These are phyloP conservation scores for Hymenoscyphus albidus DNA, from an alignment of 2,329 filamentous ascomycete species.

Conservation along the genomic window DNA sequence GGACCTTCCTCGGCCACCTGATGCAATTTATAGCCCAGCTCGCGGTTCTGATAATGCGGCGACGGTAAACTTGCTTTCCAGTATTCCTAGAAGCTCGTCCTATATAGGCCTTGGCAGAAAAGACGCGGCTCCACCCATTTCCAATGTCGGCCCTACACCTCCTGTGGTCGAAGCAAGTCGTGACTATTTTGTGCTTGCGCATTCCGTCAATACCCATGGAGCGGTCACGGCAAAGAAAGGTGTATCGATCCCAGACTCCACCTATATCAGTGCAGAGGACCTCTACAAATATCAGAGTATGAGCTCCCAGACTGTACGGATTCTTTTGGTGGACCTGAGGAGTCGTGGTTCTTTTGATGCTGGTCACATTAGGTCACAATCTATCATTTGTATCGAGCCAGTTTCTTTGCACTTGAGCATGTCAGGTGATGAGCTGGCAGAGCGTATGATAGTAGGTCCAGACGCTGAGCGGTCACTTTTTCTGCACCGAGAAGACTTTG, in stretches of 20 bases:
- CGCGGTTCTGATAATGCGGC: constrained; percentile 28
- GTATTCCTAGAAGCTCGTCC: constrained; percentile 27
- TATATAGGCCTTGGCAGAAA: constrained; percentile 23
- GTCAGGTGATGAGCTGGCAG: constrained; percentile 57
- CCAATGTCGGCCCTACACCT: constrained; percentile 26
- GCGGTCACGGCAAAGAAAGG: constrained; percentile 10
- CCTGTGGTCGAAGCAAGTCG: constrained; percentile 18
- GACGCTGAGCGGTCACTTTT: constrained; percentile 74
- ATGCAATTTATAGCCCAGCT: constrained; percentile 36
- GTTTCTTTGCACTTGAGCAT: constrained; percentile 66
- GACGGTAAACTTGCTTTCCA: constrained; percentile 26
- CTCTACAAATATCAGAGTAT: constrained; percentile 66
- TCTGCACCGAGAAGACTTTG: constrained; percentile 67
- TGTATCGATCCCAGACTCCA: constrained; percentile 22
- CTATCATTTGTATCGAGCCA: constrained; percentile 87
- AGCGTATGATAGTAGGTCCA: constrained; percentile 68
- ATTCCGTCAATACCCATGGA: constrained; percentile 14
- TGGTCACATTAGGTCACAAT: constrained; percentile 81
- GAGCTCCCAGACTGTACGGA: constrained; percentile 49
- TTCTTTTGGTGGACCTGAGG: constrained; percentile 84
- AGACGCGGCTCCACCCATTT: constrained; percentile 27
- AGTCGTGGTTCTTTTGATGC: constrained; percentile 75
- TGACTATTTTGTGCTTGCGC: constrained; percentile 27
- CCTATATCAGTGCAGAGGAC: constrained; percentile 49
- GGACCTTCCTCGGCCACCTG: constrained; percentile 34